A percentile compares a stretch with the other conserved stretches of the same genome.
Conservation (phyloP, 1,284 basidiomycete species). For the Athelia psychrophila region DNA sequence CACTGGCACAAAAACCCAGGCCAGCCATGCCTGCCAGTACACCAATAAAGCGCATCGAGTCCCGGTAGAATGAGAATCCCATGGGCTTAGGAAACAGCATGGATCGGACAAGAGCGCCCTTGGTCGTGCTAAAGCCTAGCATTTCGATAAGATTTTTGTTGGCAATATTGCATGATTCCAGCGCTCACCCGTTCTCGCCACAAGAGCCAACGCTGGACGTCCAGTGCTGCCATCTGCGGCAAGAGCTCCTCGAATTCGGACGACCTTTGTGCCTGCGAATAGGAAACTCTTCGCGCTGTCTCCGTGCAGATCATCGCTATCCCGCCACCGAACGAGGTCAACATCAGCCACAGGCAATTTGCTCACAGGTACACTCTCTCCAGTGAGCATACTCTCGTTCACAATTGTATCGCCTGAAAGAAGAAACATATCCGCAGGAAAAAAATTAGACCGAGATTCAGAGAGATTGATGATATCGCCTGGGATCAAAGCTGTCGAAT, state of each 20-base stretch:
- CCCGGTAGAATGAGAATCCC: slow-evolving; percentile 96
- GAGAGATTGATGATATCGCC: slow-evolving; percentile 94
- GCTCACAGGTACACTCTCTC: slow-evolving; percentile 92
- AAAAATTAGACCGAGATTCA: slow-evolving; percentile 66
- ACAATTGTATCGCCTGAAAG: slow-evolving; percentile 96
- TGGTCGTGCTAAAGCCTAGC: slow-evolving; percentile 94
- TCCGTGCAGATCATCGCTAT: slow-evolving; percentile 60
- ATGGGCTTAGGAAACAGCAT: slow-evolving; percentile 99
- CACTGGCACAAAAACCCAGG: slow-evolving; percentile 86
- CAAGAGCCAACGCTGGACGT: slow-evolving; percentile 80
- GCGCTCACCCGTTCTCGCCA: slow-evolving; percentile 82
- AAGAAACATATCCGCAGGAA: slow-evolving; percentile 92
- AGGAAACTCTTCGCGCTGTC: slow-evolving; percentile 87
- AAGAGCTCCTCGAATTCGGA: slow-evolving; percentile 80
- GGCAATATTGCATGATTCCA: not conserved
- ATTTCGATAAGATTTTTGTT: slow-evolving; percentile 2
- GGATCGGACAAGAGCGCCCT: slow-evolving; percentile 92
- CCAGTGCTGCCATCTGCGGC: slow-evolving; percentile 50
- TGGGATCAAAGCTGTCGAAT: slow-evolving; percentile 85
- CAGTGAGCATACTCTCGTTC: slow-evolving; percentile 98
- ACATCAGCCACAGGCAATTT: slow-evolving; percentile 80
- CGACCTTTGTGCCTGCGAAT: slow-evolving; percentile 90
- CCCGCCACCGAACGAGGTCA: slow-evolving; percentile 68
- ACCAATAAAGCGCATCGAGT: slow-evolving; percentile 95
- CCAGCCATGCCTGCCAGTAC: slow-evolving; percentile 89